phyloP scores from a whole-genome alignment of 2,329 filamentous ascomycete species.

The Calcarisporium arbuscula region DNA sequence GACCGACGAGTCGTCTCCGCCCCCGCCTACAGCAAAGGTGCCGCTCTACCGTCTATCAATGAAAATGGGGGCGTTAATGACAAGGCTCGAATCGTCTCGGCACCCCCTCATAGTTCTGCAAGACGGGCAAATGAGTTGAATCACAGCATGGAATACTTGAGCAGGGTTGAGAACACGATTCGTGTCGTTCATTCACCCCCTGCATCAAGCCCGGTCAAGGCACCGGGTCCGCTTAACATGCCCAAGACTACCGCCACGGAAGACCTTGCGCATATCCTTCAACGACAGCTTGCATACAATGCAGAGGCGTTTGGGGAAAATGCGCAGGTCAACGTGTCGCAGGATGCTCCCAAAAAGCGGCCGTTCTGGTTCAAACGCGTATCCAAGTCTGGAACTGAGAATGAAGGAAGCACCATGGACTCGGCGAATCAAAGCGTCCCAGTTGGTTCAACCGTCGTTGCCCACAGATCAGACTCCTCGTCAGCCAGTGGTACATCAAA shows the following conservation, averaged over 20 bases:
- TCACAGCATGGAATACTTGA: slow-evolving; percentile 37
- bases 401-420: slow-evolving; percentile 1
- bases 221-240: slow-evolving; percentile 34
- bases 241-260: slow-evolving; percentile 28
- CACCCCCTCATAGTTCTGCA: slow-evolving; percentile 31
- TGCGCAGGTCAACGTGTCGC: slow-evolving; percentile 10
- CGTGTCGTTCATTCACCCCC: slow-evolving; percentile 47
- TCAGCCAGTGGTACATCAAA: slow-evolving; percentile 26
- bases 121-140: slow-evolving; percentile 24
- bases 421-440: slow-evolving; percentile 7
- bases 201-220: slow-evolving; percentile 23
- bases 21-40: slow-evolving; percentile 37
- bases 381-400: slow-evolving; percentile 26
- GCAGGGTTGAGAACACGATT: slow-evolving; percentile 44
- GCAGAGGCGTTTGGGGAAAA: slow-evolving; percentile 12
- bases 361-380: slow-evolving; percentile 46
- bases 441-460: slow-evolving; percentile 10
- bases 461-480: too few species aligned
- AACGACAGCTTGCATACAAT: slow-evolving; percentile 12
- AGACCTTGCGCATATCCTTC: slow-evolving; percentile 14
- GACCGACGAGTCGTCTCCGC: slow-evolving; percentile 46
- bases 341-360: slow-evolving; percentile 32
- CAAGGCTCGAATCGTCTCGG: slow-evolving; percentile 41
- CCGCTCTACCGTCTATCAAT: slow-evolving; percentile 42
- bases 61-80: slow-evolving; percentile 31